Evolutionary conservation across 305 asterid genomes (phyloP).

Genomic region (Fraxinus latifolia): DNA sequence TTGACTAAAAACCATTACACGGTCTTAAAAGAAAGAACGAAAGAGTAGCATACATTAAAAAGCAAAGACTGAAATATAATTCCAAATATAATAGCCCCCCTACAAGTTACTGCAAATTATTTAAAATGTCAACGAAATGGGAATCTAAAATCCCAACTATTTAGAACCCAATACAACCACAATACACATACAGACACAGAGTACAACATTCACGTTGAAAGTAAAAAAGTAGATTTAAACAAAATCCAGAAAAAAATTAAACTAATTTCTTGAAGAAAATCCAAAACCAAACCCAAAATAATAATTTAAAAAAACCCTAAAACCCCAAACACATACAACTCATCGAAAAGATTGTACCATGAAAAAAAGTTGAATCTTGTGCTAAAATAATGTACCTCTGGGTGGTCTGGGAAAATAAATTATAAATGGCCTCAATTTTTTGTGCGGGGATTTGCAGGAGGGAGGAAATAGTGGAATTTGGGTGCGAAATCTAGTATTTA

Average conservation of each 20-base stretch:
- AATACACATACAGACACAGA: background rate
- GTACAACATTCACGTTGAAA: background rate
- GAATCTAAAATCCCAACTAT: constrained; percentile 3
- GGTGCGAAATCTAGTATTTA: background rate
- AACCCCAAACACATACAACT: background rate
- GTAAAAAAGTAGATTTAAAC: background rate
- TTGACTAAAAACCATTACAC: background rate
- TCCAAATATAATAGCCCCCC: background rate
- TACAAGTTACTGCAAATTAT: background rate
- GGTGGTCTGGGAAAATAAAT: background rate
- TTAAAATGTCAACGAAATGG: background rate
- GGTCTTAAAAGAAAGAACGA: background rate
- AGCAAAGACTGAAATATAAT: background rate
- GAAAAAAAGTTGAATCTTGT: background rate
- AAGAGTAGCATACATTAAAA: background rate
- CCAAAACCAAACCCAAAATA: background rate
- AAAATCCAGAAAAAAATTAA: background rate
- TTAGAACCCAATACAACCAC: background rate
- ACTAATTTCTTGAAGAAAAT: background rate
- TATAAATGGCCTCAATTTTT: background rate
- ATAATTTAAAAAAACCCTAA: background rate
- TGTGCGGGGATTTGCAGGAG: background rate
- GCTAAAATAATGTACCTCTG: background rate
- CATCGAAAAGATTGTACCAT: background rate
- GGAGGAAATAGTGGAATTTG: background rate